Conservation (phyloP, 176 grass and related monocot species). For the Oryza meyeriana region DNA sequence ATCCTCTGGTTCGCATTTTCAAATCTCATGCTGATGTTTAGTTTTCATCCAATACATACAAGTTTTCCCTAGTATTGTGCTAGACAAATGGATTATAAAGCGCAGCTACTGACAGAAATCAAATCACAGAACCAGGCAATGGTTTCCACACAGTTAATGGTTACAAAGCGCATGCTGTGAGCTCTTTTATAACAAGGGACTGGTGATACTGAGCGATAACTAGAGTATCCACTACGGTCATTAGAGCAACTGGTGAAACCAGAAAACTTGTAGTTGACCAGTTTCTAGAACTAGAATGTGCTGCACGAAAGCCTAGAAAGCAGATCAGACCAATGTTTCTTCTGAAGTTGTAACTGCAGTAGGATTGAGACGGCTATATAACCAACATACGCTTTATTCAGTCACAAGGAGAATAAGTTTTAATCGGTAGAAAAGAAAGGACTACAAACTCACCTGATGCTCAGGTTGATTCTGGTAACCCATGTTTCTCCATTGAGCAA, state of each 20-base stretch:
- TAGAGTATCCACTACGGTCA: neutral
- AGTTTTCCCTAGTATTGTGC: neutral
- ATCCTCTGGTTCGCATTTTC: neutral
- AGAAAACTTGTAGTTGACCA: neutral
- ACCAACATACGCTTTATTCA: neutral
- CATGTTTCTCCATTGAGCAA: constrained; percentile 99
- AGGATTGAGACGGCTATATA: neutral
- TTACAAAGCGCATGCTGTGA: neutral
- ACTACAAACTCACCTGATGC: constrained; percentile 68
- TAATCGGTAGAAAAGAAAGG: neutral
- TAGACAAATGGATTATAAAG: neutral
- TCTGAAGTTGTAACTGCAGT: neutral
- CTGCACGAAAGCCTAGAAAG: neutral
- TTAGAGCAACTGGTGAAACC: neutral
- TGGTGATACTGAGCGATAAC: neutral
- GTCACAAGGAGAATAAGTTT: neutral
- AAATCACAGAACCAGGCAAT: neutral
- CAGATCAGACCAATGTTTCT: neutral
- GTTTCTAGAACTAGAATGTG: neutral
- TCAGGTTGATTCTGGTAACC: constrained; percentile 96
- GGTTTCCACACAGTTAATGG: neutral
- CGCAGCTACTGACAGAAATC: neutral
- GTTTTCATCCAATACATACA: neutral
- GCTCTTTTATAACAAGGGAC: neutral
- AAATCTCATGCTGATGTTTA: neutral